Percentiles rank a stretch among this genome's conserved stretches.
phyloP scores from a whole-genome alignment of 176 grass and related monocot genomes.

The Saccharum spontaneum region DNA sequence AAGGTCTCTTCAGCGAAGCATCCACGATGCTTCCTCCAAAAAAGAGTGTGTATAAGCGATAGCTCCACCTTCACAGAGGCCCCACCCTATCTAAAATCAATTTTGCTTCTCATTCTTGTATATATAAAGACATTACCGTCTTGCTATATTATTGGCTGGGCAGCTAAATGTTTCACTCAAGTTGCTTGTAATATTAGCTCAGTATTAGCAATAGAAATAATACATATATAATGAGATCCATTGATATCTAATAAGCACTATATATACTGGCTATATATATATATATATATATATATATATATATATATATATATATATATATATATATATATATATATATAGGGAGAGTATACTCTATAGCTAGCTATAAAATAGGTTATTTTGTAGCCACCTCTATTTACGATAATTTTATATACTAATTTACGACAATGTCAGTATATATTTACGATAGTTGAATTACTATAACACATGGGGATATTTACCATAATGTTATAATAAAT shows the following conservation, averaged over 20 bases:
- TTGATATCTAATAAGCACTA: background rate
- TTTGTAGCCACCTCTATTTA: too few species aligned
- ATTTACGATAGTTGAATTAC: too few species aligned
- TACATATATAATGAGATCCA: background rate
- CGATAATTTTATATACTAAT: too few species aligned
- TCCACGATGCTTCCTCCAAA: background rate
- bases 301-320: too few species aligned
- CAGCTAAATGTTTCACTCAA: too few species aligned
- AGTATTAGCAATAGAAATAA: background rate
- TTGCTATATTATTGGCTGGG: background rate
- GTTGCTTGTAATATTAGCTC: background rate
- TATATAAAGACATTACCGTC: background rate
- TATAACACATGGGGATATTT: too few species aligned
- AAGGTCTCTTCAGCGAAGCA: background rate
- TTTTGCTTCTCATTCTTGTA: background rate
- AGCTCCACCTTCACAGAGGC: background rate
- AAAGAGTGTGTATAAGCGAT: background rate
- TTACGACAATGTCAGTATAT: too few species aligned
- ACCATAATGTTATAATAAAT: too few species aligned
- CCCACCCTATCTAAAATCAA: background rate
- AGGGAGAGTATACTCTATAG: too few species aligned
- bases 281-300: too few species aligned
- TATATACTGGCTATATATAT: background rate
- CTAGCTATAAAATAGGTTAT: too few species aligned
- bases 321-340: too few species aligned